Evolutionary conservation across 176 grass and related monocot genomes (phyloP), one percentile per base, ranked within the genome.

Genomic region (Avena atlantica): DNA sequence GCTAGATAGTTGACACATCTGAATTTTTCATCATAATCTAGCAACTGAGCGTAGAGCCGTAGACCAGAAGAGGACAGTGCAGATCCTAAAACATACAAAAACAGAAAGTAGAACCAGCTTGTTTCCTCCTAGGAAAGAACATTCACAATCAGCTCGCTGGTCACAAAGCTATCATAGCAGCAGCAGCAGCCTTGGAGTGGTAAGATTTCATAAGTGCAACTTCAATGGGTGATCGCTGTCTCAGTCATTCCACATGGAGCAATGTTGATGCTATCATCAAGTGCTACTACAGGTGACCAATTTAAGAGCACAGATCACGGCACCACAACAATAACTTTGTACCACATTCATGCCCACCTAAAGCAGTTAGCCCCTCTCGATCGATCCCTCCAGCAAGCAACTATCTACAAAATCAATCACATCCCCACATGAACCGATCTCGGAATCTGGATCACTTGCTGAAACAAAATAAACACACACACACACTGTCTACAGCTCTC

Each of bases 401-500:
- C n/a, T n/a, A n/a, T n/a, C n/a, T n/a, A n/a, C n/a, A n/a, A n/a
- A n/a, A n/a, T n/a, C n/a, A n/a, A n/a, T n/a, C n/a, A n/a, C 4
- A 78, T 24, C 29, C 60, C 10, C 56, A 57, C 75, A 74, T 13
- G 63, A 8, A 58, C 15, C 45, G 19, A 49, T 62, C 8, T 78
- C 34, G 34, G 23, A 37, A 76, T 59, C 58, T 75, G 29, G 51
- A 66, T 86, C 77, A 69, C 42, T 23, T 49, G n/a, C 25, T 40
- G 81, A 45, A 9, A 49, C 20, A 86, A 83, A 73, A 52, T 23
- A 75, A 34, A 31, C 45, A 47, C 7, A 21, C 8, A 27, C n/a
- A 25, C 55, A 83, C 74, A 66, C 27, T 67, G 64, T 36, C 64
- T 51, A 81, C 37, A 81, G 21, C 81, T 91, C 89, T 85, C 66